Conservation (phyloP, 2,329 filamentous ascomycete species). For the Aaosphaeria pasadenensis region DNA sequence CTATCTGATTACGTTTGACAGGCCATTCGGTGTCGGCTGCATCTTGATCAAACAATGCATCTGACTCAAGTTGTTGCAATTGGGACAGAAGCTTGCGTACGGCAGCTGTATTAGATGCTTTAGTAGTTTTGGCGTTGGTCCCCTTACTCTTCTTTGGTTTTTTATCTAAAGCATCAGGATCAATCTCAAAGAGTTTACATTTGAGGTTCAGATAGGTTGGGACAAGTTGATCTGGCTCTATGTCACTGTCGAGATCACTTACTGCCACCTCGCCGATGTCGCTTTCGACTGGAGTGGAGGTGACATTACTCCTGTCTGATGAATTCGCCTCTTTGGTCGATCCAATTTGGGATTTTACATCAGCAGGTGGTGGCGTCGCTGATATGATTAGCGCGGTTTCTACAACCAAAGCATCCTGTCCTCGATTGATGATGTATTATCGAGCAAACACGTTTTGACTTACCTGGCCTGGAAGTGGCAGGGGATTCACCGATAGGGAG, state of each 20-base stretch:
- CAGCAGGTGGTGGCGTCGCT: too few species aligned
- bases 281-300: constrained; percentile 1
- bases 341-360: too few species aligned
- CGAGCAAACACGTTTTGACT: constrained; percentile 4
- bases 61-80: constrained; percentile 70
- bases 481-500: constrained; percentile 13
- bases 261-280: constrained; percentile 36
- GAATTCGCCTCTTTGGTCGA: too few species aligned
- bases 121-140: constrained; percentile 13
- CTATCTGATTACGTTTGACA: constrained; percentile 41
- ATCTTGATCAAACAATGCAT: constrained; percentile 49
- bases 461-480: constrained; percentile 25
- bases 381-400: too few species aligned
- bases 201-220: constrained; percentile 76
- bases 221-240: constrained; percentile 53
- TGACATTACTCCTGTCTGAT: neutral
- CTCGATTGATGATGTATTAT: too few species aligned
- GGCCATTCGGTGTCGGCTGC: constrained; percentile 48
- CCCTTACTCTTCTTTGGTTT: constrained; percentile 28
- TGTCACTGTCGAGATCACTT: constrained; percentile 50
- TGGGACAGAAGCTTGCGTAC: constrained; percentile 69
- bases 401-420: too few species aligned
- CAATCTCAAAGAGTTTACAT: constrained; percentile 47
- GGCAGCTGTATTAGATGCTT: constrained; percentile 39
- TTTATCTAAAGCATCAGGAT: constrained; percentile 57